Base-by-base conservation (phyloP, 192 early-diverging fungal species). In the Umbelopsis isabellina region DNA sequence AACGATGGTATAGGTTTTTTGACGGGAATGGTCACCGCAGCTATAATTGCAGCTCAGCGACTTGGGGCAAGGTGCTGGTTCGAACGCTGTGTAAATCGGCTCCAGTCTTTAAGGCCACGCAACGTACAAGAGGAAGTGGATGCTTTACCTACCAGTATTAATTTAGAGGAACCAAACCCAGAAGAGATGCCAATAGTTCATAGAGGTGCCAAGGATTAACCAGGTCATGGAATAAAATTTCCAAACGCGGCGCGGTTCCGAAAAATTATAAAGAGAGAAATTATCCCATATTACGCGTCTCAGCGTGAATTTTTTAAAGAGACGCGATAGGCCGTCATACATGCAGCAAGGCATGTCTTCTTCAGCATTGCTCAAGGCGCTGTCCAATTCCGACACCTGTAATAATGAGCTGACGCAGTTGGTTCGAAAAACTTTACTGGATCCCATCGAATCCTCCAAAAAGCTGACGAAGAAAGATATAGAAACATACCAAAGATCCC, bases 1-100 rank as follows among this genome's bases (percentile, higher is more conserved):
- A 92, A 96, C 68, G 94, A 93, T 71, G 94, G 92, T 30, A 84
- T 93, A 47, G 93, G 93, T 8, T 94, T 94, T 78, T 53, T 92
- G 61, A 77, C 85, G 9, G 94, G 94, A 15, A 69, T 89, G 74
- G 75, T 78, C n/a, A 84, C 33, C 13, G 73, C 77, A 37, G 33
- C 53, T 10, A 30, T 74, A 16, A 27, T 79, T 16, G 46, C 73
- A 10, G 30, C 71, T 23, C 70, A 79, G 35, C 69, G 77, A 23
- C 64, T 77, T 20, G 77, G 73, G 50, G 3, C 71, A 46, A 55
- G 49, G 10, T 21, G 16, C 20, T 74, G 77, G 72, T 75, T 11
- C 30, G 25, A 45, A 1, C 35, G 16, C 5, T 44, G 46, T 10
- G 46, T 51, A 47, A 47, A 53, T 1, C 55, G 61, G 3, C 12